Conservation (phyloP, 2,329 filamentous ascomycete genomes). For the Xylariaceae sp. region DNA sequence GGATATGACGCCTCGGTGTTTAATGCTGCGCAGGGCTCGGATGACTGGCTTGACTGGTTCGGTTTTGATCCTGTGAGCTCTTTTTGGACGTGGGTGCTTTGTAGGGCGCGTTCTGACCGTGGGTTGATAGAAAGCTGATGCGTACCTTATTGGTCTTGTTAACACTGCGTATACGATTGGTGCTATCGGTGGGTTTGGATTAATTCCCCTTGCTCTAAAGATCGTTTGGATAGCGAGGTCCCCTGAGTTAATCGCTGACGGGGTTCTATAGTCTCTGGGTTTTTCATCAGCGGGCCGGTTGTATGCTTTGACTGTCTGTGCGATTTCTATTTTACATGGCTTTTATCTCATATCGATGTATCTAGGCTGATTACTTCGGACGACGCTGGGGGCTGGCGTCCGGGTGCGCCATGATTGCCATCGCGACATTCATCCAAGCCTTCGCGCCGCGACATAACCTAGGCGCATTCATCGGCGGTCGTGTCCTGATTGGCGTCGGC, state of each 20-base stretch:
- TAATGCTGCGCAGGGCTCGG: conserved; percentile 65
- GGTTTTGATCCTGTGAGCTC: conserved; percentile 41
- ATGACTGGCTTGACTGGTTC: conserved; percentile 64
- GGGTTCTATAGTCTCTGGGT: conserved; percentile 49
- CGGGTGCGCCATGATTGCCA: conserved; percentile 61
- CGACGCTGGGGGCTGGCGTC: conserved; percentile 61
- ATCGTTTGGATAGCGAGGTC: neutral
- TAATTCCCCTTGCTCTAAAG: neutral
- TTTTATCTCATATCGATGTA: conserved; percentile 2
- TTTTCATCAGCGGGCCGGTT: conserved; percentile 63
- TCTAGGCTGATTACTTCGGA: conserved; percentile 56
- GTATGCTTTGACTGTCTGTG: conserved; percentile 29
- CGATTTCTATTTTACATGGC: too few relatives aligned
- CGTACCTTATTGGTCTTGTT: conserved; percentile 47
- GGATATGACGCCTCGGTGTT: conserved; percentile 72
- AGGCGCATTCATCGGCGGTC: conserved; percentile 63
- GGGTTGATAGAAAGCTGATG: conserved; percentile 36
- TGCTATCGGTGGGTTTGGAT: conserved; percentile 44
- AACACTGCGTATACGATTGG: conserved; percentile 70
- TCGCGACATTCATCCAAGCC: conserved; percentile 65
- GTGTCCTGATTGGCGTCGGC: conserved; percentile 65
- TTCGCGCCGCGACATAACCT: conserved; percentile 59
- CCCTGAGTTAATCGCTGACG: neutral
- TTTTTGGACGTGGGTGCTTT: neutral
- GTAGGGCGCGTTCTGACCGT: neutral